Evolutionary conservation across 2,329 filamentous ascomycete genomes (phyloP).

Genomic region (Lizonia empirigonia): DNA sequence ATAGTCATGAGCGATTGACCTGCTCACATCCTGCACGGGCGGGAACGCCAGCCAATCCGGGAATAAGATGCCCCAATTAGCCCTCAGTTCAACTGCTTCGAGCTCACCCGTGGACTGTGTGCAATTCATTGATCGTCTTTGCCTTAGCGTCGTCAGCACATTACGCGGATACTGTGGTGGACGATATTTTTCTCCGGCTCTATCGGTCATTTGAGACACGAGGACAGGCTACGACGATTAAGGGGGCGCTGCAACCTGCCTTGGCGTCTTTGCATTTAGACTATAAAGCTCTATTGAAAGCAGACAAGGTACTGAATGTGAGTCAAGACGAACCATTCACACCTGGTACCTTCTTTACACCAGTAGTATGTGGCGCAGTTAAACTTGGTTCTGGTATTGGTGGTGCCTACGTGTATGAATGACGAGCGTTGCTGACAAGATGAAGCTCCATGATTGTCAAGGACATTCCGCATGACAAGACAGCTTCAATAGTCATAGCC

Average conservation of each 20-base stretch:
- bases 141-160: slow-evolving; percentile 23
- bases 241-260: background rate
- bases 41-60: background rate
- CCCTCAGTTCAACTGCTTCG: background rate
- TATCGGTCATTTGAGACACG: background rate
- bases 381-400: background rate
- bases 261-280: background rate
- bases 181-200: background rate
- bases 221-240: background rate
- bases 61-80: background rate
- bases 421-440: background rate
- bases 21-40: background rate
- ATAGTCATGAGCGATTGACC: background rate
- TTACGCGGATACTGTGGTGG: slow-evolving; percentile 20
- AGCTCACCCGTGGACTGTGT: too few relatives aligned
- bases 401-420: background rate
- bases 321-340: too few relatives aligned
- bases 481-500: background rate
- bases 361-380: background rate
- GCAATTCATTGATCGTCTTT: slow-evolving; percentile 4
- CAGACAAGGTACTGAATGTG: background rate
- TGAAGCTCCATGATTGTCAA: background rate
- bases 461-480: background rate
- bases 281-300: background rate
- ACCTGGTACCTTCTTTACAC: too few relatives aligned